Percentiles rank a stretch among this genome's conserved stretches.
phyloP scores from a whole-genome alignment of 306 rosid species.

The Erythrophleum fordii region DNA sequence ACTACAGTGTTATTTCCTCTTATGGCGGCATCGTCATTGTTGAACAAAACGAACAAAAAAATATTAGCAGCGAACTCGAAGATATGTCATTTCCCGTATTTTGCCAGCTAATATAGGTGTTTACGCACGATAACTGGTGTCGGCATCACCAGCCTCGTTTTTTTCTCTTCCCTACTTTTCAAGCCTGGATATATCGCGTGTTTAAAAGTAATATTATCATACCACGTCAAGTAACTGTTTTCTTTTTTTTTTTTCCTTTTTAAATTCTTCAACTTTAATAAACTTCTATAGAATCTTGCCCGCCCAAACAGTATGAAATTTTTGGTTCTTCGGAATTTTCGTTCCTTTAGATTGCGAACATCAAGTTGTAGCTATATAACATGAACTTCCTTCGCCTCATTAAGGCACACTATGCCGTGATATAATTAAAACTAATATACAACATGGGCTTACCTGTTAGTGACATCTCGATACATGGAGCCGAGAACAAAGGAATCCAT shows the following conservation, averaged over 20 bases:
- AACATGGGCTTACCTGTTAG: slow-evolving; percentile 49
- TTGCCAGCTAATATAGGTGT: not conserved
- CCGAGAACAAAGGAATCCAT: slow-evolving; percentile 36
- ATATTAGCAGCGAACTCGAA: not conserved
- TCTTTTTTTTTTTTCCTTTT: no score
- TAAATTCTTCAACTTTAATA: no score
- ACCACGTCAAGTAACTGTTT: no score
- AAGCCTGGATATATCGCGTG: not conserved
- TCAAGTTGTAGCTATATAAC: slow-evolving; percentile 34
- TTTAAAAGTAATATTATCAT: not conserved
- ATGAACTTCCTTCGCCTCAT: slow-evolving; percentile 41
- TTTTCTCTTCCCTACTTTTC: not conserved
- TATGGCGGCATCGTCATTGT: not conserved
- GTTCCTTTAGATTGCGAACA: slow-evolving; percentile 18
- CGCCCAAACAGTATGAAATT: not conserved
- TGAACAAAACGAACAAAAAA: not conserved
- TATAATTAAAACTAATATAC: slow-evolving; percentile 60
- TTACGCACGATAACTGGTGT: not conserved
- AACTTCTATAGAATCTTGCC: not conserved
- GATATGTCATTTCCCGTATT: not conserved
- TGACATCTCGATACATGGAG: slow-evolving; percentile 41
- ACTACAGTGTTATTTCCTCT: not conserved
- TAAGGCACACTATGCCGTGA: slow-evolving; percentile 35
- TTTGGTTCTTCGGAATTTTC: slow-evolving; percentile 10
- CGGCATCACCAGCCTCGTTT: not conserved